A percentile compares a stretch with the other conserved stretches of the same genome.
Evolutionary conservation across 2,329 filamentous ascomycete species (phyloP).

Genomic region (Cytospora leucostoma): DNA sequence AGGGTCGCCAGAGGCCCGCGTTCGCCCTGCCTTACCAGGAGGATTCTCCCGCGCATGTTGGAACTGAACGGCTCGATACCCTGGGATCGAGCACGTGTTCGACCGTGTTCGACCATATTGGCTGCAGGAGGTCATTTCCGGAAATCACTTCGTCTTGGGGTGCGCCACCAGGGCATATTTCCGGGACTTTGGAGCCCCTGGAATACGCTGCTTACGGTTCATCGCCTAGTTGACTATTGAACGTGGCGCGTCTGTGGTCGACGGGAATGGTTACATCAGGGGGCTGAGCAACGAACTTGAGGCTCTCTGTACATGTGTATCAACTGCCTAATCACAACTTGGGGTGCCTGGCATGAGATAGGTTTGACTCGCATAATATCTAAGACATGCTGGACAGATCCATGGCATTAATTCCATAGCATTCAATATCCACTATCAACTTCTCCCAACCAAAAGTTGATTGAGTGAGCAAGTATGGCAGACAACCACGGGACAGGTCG

Average conservation of each 20-base stretch:
- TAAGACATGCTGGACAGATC: no score
- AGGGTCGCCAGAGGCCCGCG: conserved; percentile 5
- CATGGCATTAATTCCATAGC: background rate
- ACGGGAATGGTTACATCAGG: no score
- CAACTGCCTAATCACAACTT: no score
- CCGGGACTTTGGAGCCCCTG: background rate
- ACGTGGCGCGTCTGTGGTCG: no score
- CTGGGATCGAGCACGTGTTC: background rate
- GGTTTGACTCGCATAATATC: no score
- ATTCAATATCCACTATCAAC: no score
- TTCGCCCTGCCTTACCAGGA: background rate
- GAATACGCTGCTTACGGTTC: background rate
- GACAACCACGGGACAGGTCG: conserved; percentile 8
- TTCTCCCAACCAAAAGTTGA: background rate
- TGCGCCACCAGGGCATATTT: conserved; percentile 9
- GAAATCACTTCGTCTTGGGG: conserved; percentile 1
- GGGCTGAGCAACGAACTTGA: no score
- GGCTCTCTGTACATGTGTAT: no score
- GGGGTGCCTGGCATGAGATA: no score
- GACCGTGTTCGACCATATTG: background rate
- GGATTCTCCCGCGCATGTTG: conserved; percentile 6
- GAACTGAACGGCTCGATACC: background rate
- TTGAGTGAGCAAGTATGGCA: conserved; percentile 3
- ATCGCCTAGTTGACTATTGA: no score
- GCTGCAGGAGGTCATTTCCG: background rate